These are phyloP conservation scores for Eudorina sp. DNA, from an alignment of 139 green algal genomes.

Conservation along the genomic window DNA sequence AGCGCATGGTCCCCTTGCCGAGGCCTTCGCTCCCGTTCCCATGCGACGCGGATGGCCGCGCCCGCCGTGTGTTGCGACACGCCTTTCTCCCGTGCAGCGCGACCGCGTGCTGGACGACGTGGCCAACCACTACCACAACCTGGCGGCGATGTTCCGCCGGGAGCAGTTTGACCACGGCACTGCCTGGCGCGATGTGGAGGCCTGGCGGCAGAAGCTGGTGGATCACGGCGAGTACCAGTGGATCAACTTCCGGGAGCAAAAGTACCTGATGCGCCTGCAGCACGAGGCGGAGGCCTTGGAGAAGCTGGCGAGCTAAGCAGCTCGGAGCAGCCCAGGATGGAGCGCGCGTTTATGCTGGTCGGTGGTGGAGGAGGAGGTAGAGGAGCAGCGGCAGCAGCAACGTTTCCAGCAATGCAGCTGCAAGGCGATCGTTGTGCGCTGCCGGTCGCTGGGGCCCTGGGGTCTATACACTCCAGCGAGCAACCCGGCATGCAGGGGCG, in stretches of 20 bases:
- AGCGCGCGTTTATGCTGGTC: no score
- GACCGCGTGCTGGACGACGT: conserved; percentile 56
- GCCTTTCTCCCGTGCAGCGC: conserved; percentile 39
- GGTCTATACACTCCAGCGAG: no score
- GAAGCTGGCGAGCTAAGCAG: conserved; percentile 49
- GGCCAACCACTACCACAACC: conserved; percentile 53
- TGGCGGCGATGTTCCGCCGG: conserved; percentile 44
- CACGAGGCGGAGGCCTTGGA: conserved; percentile 56
- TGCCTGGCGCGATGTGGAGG: conserved; percentile 65
- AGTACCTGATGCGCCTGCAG: conserved; percentile 66
- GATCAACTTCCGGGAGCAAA: conserved; percentile 69
- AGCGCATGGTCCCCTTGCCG: no score
- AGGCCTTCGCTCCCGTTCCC: no score
- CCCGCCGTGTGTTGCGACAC: not conserved
- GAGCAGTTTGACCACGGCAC: conserved; percentile 64
- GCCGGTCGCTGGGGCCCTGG: no score
- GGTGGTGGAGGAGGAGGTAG: no score
- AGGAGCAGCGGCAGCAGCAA: no score
- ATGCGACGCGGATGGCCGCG: no score
- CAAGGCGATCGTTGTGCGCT: no score
- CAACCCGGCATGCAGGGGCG: no score
- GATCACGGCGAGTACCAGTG: conserved; percentile 62
- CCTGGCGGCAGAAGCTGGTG: conserved; percentile 58
- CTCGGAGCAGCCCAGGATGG: no score
- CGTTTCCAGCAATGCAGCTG: no score